Conservation (phyloP, 257 asterid genomes). For the Petunia secreta region DNA sequence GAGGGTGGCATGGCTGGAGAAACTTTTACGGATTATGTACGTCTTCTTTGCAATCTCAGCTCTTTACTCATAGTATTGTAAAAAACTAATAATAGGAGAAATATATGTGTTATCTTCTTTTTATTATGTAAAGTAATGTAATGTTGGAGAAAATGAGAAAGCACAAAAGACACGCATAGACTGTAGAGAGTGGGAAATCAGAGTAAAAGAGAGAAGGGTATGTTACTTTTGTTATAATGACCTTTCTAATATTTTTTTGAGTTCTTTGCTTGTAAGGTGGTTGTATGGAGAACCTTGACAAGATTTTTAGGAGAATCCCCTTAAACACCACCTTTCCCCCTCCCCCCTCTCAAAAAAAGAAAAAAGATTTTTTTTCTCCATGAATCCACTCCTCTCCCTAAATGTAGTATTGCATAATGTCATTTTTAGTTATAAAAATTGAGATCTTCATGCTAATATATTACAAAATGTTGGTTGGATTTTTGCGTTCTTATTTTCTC, state of each 20-base stretch:
- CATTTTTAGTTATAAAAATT: constrained; percentile 4
- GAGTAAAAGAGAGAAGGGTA: constrained; percentile 6
- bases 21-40: constrained; percentile 92
- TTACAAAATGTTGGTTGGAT: not conserved
- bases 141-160: constrained; percentile 20
- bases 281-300: constrained; percentile 12
- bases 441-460: constrained; percentile 8
- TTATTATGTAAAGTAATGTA: constrained; percentile 11
- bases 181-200: constrained; percentile 14
- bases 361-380: not conserved
- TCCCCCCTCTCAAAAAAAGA: not conserved
- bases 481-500: constrained; percentile 30
- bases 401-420: constrained; percentile 6
- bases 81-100: not conserved
- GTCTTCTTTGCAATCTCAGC: constrained; percentile 29
- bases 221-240: constrained; percentile 15
- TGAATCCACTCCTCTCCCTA: not conserved
- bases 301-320: not conserved
- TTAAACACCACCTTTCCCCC: too few species aligned
- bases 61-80: constrained; percentile 14
- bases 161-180: not conserved
- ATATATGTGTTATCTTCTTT: not conserved
- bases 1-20: constrained; percentile 98
- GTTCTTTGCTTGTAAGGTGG: constrained; percentile 13
- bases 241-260: not conserved